These are phyloP conservation scores for Termitomyces sp. DNA, from an alignment of 768 basidiomycete species.

Conservation along the genomic window DNA sequence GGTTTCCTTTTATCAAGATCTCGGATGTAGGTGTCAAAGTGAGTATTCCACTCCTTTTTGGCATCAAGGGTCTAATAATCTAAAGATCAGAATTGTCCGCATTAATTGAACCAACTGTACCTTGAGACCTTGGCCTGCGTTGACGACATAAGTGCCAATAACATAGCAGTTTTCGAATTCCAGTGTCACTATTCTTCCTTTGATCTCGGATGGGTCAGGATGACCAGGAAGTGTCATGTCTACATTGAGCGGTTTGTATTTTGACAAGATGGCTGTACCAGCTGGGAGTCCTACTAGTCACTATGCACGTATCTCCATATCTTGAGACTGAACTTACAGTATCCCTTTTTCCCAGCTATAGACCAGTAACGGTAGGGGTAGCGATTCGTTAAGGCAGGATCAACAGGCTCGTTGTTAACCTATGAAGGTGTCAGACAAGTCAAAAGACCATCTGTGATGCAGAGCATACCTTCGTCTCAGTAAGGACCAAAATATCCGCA, in stretches of 20 bases:
- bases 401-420: conserved; percentile 70
- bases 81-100: background rate
- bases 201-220: conserved; percentile 57
- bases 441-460: background rate
- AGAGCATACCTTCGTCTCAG: conserved; percentile 72
- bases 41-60: conserved; percentile 76
- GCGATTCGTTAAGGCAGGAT: conserved; percentile 49
- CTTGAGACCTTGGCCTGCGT: conserved; percentile 78
- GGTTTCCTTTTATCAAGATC: conserved; percentile 75
- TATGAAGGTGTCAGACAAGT: conserved; percentile 22
- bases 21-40: conserved; percentile 73
- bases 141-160: conserved; percentile 80
- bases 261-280: conserved; percentile 80
- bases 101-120: conserved; percentile 26
- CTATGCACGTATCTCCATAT: background rate
- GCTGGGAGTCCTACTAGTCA: conserved; percentile 37
- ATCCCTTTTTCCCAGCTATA: conserved; percentile 74
- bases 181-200: conserved; percentile 79
- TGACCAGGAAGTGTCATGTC: conserved; percentile 71
- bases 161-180: conserved; percentile 72
- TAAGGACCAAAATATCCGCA: conserved; percentile 78
- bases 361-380: conserved; percentile 79
- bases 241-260: conserved; percentile 65
- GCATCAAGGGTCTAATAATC: conserved; percentile 61
- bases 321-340: conserved; percentile 43